phyloP scores from a whole-genome alignment of 306 rosid genomes.

The Cucurbita maxima region DNA sequence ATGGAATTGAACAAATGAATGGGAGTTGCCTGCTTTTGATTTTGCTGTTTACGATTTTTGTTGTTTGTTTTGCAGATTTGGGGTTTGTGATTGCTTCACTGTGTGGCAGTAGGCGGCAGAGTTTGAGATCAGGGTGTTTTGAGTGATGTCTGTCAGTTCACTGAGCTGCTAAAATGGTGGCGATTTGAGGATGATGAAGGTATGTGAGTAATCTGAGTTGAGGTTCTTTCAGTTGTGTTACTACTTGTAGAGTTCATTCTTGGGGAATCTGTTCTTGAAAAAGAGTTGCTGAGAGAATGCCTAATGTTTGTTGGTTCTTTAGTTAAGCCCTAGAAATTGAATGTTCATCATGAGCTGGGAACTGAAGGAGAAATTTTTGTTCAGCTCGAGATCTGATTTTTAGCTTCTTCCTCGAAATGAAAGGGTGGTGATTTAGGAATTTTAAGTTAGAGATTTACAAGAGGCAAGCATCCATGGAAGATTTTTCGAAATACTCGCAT shows the following conservation, averaged over 20 bases:
- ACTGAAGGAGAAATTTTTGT: slow-evolving; percentile 11
- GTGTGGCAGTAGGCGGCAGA: slow-evolving; percentile 7
- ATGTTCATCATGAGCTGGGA: slow-evolving; percentile 6
- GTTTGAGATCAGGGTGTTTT: slow-evolving; percentile 19
- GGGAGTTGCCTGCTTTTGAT: background rate
- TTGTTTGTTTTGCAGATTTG: slow-evolving; percentile 34
- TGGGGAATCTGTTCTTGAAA: background rate
- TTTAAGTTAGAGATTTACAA: slow-evolving; percentile 19
- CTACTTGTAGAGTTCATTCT: slow-evolving; percentile 14
- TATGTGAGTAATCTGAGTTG: background rate
- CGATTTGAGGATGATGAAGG: slow-evolving; percentile 3
- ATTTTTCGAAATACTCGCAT: slow-evolving; percentile 55
- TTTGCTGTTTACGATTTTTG: background rate
- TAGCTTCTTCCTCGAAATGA: slow-evolving; percentile 26
- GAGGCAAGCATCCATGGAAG: slow-evolving; percentile 44
- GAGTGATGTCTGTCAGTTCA: slow-evolving; percentile 6
- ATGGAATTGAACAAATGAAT: background rate
- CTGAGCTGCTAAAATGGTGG: slow-evolving; percentile 11
- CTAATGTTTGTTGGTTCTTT: slow-evolving; percentile 18
- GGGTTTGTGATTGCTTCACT: slow-evolving; percentile 12
- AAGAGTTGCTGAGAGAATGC: background rate
- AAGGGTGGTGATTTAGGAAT: slow-evolving; percentile 23
- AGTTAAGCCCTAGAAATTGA: slow-evolving; percentile 8
- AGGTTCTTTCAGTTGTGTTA: slow-evolving; percentile 2
- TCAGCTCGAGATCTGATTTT: slow-evolving; percentile 17